Evolutionary conservation across 2,329 filamentous ascomycete species (phyloP).

Genomic region (Cryoendolithus antarcticus): DNA sequence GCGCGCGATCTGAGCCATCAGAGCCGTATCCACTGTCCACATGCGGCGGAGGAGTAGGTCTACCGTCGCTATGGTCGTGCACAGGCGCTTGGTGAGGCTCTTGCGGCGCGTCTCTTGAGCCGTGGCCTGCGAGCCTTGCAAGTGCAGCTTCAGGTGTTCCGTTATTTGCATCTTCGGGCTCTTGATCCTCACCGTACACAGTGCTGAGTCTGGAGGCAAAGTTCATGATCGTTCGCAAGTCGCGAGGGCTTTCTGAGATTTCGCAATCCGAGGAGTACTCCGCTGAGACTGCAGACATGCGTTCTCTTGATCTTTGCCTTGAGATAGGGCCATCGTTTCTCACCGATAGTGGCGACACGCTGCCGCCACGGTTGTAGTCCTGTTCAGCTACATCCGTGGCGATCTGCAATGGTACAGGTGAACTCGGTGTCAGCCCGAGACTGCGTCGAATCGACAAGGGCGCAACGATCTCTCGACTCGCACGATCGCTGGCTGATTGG

Average conservation of each 20-base stretch:
- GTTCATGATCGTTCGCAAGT: slow-evolving; percentile 1
- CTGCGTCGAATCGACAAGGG: too few species aligned
- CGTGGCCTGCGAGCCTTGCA: slow-evolving; percentile 13
- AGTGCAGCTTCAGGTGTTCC: slow-evolving; percentile 16
- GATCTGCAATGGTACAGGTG: too few species aligned
- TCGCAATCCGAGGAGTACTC: neutral
- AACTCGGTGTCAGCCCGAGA: too few species aligned
- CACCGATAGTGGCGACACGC: too few species aligned
- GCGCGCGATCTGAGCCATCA: slow-evolving; percentile 11
- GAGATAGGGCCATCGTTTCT: too few species aligned
- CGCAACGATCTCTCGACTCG: too few species aligned
- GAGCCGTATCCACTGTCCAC: slow-evolving; percentile 26
- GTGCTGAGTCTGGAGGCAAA: slow-evolving; percentile 17
- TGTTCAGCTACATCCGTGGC: too few species aligned
- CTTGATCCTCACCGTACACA: slow-evolving; percentile 13
- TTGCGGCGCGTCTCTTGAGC: neutral
- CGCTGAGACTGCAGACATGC: too few species aligned
- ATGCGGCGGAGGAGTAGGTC: slow-evolving; percentile 2
- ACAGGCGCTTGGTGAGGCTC: neutral
- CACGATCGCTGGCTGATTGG: too few species aligned
- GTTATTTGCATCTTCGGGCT: slow-evolving; percentile 3
- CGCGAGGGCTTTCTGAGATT: neutral
- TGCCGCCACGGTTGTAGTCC: too few species aligned
- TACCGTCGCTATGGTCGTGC: neutral
- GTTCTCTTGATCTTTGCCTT: too few species aligned